Conservation (phyloP, 2,329 filamentous ascomycete species). For the Trichoderma koningii region DNA sequence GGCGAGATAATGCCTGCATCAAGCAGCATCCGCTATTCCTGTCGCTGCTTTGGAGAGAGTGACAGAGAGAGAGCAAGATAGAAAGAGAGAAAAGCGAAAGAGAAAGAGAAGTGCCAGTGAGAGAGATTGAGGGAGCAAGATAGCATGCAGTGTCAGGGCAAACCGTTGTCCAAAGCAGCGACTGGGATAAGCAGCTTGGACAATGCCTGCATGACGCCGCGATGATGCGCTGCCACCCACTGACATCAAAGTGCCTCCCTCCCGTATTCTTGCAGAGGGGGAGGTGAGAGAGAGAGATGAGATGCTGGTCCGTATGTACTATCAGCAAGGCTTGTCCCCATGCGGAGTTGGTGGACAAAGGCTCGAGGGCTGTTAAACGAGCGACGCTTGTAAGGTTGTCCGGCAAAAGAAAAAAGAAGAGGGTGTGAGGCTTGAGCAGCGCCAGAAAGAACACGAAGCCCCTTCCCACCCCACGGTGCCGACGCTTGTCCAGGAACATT, state of each 20-base stretch:
- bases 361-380: not conserved
- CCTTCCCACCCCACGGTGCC: not conserved
- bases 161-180: not conserved
- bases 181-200: not conserved
- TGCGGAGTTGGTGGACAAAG: not conserved
- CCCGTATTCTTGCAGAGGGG: conserved; percentile 3
- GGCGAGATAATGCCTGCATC: too few species aligned
- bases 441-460: conserved; percentile 22
- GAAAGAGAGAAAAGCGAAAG: too few species aligned
- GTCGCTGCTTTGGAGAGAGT: not conserved
- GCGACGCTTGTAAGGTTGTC: conserved; percentile 21
- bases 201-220: not conserved
- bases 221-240: not conserved
- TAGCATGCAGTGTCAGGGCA: not conserved
- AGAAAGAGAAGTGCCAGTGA: too few species aligned
- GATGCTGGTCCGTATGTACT: too few species aligned
- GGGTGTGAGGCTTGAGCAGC: conserved; percentile 6
- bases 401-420: not conserved
- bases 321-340: conserved; percentile 5
- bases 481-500: conserved; percentile 22
- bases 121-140: too few species aligned
- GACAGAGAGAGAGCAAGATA: not conserved
- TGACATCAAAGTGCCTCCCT: not conserved
- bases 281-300: not conserved
- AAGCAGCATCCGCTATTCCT: not conserved